Evolutionary conservation across 2,329 filamentous ascomycete genomes (phyloP).

Genomic region (Colletotrichum godetiae): DNA sequence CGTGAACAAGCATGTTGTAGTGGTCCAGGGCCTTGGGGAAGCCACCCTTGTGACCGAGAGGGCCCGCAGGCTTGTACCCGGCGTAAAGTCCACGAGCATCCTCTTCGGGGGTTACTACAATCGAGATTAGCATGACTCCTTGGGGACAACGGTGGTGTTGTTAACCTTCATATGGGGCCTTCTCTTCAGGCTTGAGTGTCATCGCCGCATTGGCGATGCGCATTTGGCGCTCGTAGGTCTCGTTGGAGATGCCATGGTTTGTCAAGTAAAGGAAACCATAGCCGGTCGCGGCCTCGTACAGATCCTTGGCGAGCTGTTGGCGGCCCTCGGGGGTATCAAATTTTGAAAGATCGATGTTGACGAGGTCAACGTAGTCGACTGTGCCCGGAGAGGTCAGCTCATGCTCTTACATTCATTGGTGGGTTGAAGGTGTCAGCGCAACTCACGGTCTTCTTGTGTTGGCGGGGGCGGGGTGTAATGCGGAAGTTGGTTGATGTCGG

Average conservation of each 20-base stretch:
- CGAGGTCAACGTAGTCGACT: constrained; percentile 43
- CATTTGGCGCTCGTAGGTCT: constrained; percentile 42
- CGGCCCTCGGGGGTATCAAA: constrained; percentile 41
- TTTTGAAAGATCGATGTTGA: constrained; percentile 42
- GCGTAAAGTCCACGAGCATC: constrained; percentile 43
- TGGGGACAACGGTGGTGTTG: neutral
- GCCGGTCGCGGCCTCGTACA: constrained; percentile 44
- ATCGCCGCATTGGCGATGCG: constrained; percentile 42
- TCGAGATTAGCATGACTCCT: neutral
- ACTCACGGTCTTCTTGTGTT: constrained; percentile 25
- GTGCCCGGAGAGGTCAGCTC: neutral
- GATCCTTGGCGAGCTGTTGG: constrained; percentile 42
- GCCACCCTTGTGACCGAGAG: constrained; percentile 35
- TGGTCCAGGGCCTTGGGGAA: constrained; percentile 20
- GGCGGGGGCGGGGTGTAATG: constrained; percentile 21
- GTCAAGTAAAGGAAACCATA: constrained; percentile 41
- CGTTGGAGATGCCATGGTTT: constrained; percentile 43
- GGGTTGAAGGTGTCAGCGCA: neutral
- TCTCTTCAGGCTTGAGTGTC: constrained; percentile 42
- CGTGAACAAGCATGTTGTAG: constrained; percentile 31
- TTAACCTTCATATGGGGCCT: constrained; percentile 42
- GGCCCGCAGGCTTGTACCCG: constrained; percentile 43
- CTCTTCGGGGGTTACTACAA: constrained; percentile 42
- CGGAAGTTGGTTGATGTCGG: constrained; percentile 20
- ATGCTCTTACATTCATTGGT: neutral